Evolutionary conservation across 2,329 filamentous ascomycete species (phyloP).

Genomic region (Samsoniella hepiali): DNA sequence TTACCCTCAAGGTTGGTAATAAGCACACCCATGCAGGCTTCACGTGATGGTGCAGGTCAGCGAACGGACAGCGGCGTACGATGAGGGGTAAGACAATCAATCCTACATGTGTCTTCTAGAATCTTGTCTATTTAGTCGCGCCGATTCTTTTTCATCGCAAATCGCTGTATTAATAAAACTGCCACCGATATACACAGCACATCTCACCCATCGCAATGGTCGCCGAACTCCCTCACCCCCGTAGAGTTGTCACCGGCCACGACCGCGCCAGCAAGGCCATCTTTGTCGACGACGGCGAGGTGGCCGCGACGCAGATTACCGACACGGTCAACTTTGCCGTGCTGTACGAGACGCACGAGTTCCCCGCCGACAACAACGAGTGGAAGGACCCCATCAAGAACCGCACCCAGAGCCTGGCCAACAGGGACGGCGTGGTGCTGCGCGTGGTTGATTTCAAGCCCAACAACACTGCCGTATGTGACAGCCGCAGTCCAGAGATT

Average conservation of each 20-base stretch:
- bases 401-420: slow-evolving; percentile 22
- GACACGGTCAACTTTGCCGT: slow-evolving; percentile 22
- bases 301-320: slow-evolving; percentile 13
- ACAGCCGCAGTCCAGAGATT: too few species aligned
- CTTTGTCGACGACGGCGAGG: slow-evolving; percentile 20
- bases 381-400: slow-evolving; percentile 23
- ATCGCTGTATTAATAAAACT: not conserved
- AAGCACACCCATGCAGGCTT: slow-evolving; percentile 1
- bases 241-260: slow-evolving; percentile 24
- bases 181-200: not conserved
- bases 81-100: slow-evolving; percentile 6
- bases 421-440: slow-evolving; percentile 22
- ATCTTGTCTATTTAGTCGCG: not conserved
- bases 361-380: slow-evolving; percentile 23
- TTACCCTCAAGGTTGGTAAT: not conserved
- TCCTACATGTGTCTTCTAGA: not conserved
- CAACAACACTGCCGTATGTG: slow-evolving; percentile 19
- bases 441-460: slow-evolving; percentile 24
- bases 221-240: slow-evolving; percentile 18
- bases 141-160: not conserved
- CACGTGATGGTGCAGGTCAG: slow-evolving; percentile 11
- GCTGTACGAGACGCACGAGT: slow-evolving; percentile 25
- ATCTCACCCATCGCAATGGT: not conserved
- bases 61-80: not conserved
- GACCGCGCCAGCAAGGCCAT: slow-evolving; percentile 21